phyloP scores from a whole-genome alignment of 2,329 filamentous ascomycete species.

The Penicillium brasilianum region DNA sequence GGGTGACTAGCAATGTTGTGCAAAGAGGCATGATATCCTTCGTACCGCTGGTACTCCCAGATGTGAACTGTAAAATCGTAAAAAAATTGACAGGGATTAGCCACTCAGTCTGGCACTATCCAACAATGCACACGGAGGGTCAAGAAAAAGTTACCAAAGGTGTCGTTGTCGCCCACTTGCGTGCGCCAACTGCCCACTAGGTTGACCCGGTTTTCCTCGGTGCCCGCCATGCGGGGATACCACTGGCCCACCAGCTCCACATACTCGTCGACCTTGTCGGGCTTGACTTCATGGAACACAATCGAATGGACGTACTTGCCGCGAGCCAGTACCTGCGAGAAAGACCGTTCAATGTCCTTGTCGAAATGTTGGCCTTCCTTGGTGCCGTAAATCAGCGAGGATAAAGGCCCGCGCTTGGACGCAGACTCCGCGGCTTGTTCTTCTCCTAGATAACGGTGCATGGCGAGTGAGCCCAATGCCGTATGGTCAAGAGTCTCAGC shows the following conservation, averaged over 20 bases:
- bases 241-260: conserved; percentile 84
- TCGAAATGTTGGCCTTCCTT: conserved; percentile 94
- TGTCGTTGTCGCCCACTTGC: conserved; percentile 95
- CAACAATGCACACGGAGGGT: neutral
- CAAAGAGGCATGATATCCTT: conserved; percentile 91
- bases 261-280: conserved; percentile 95
- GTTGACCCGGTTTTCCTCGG: conserved; percentile 90
- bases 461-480: conserved; percentile 66
- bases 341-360: conserved; percentile 92
- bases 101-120: neutral
- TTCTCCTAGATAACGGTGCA: conserved; percentile 58
- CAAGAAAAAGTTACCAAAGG: conserved; percentile 69
- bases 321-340: conserved; percentile 90
- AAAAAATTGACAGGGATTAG: neutral
- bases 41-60: conserved; percentile 98
- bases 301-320: conserved; percentile 99
- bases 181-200: conserved; percentile 98
- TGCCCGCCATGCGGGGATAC: conserved; percentile 87
- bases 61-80: conserved; percentile 75
- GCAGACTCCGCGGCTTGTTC: conserved; percentile 64
- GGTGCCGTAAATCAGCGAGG: conserved; percentile 93
- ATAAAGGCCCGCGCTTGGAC: conserved; percentile 73
- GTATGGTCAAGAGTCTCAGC: conserved; percentile 48
- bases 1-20: conserved; percentile 82
- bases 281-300: conserved; percentile 93